Conservation (phyloP, 805 yeast genomes). For the Priceomyces carsonii region DNA sequence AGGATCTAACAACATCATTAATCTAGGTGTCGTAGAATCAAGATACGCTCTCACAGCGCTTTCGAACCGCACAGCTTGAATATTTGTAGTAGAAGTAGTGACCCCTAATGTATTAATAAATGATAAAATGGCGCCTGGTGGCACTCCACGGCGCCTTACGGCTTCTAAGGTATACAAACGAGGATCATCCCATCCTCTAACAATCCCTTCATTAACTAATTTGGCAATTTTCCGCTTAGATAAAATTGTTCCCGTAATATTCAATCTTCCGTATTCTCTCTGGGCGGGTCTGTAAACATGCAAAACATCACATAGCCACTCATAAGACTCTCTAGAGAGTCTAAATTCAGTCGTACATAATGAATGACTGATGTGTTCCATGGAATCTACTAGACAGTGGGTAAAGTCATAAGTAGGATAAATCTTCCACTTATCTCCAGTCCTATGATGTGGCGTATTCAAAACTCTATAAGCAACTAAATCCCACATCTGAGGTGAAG, state of each 20-base stretch:
- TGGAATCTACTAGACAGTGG: constrained; percentile 97
- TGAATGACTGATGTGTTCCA: constrained; percentile 95
- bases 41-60: constrained; percentile 82
- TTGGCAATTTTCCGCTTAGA: constrained; percentile 96
- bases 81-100: constrained; percentile 88
- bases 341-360: constrained; percentile 95
- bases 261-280: constrained; percentile 96
- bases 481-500: constrained; percentile 99
- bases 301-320: constrained; percentile 95
- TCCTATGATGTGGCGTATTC: constrained; percentile 91
- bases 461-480: constrained; percentile 94
- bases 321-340: constrained; percentile 90
- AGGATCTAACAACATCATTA: constrained; percentile 92
- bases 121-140: constrained; percentile 95
- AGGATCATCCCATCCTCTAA: constrained; percentile 98
- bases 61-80: constrained; percentile 88
- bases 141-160: constrained; percentile 94
- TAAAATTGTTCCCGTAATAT: constrained; percentile 90
- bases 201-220: constrained; percentile 76
- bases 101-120: constrained; percentile 96
- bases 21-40: constrained; percentile 89
- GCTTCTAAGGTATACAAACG: constrained; percentile 93
- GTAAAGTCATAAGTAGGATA: constrained; percentile 99
- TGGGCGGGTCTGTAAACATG: constrained; percentile 98
- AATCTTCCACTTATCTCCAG: constrained; percentile 96